These are phyloP conservation scores for Neonectria faginata DNA, from an alignment of 2,329 filamentous ascomycete species.

Conservation along the genomic window DNA sequence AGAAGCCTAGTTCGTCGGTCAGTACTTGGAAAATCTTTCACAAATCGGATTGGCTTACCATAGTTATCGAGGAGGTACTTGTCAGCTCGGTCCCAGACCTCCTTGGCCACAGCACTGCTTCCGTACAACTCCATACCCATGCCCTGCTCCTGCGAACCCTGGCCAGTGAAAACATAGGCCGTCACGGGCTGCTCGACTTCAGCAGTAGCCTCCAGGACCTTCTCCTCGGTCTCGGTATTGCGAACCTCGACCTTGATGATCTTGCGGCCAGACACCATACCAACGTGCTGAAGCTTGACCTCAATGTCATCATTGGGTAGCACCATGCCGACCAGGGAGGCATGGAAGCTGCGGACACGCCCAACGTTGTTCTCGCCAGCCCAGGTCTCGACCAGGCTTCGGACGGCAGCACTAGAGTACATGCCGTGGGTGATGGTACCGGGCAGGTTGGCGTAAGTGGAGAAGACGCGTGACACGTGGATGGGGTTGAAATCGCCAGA, in stretches of 20 bases:
- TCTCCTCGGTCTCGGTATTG: slow-evolving; percentile 96
- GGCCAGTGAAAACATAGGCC: slow-evolving; percentile 97
- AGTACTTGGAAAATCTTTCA: slow-evolving; percentile 13
- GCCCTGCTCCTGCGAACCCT: slow-evolving; percentile 97
- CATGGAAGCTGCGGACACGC: slow-evolving; percentile 96
- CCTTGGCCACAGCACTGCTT: slow-evolving; percentile 92
- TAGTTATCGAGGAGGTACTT: slow-evolving; percentile 99
- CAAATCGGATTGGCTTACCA: slow-evolving; percentile 66
- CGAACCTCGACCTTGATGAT: slow-evolving; percentile 98
- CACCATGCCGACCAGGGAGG: slow-evolving; percentile 97
- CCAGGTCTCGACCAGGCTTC: slow-evolving; percentile 97
- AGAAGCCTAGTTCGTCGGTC: slow-evolving; percentile 72
- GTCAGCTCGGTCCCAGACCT: slow-evolving; percentile 98
- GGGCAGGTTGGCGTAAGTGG: slow-evolving; percentile 92
- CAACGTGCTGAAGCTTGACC: slow-evolving; percentile 94
- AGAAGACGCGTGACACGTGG: slow-evolving; percentile 96
- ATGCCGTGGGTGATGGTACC: slow-evolving; percentile 99
- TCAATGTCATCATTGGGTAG: slow-evolving; percentile 95
- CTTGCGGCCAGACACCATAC: slow-evolving; percentile 98
- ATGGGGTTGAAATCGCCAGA: slow-evolving; percentile 99
- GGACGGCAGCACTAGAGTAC: slow-evolving; percentile 97
- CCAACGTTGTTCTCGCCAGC: slow-evolving; percentile 98
- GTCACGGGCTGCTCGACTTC: slow-evolving; percentile 98
- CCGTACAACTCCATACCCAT: slow-evolving; percentile 99
- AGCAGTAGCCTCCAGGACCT: slow-evolving; percentile 93